These are phyloP conservation scores for Microthyrium microscopicum DNA, from an alignment of 2,329 filamentous ascomycete species.

Conservation along the genomic window DNA sequence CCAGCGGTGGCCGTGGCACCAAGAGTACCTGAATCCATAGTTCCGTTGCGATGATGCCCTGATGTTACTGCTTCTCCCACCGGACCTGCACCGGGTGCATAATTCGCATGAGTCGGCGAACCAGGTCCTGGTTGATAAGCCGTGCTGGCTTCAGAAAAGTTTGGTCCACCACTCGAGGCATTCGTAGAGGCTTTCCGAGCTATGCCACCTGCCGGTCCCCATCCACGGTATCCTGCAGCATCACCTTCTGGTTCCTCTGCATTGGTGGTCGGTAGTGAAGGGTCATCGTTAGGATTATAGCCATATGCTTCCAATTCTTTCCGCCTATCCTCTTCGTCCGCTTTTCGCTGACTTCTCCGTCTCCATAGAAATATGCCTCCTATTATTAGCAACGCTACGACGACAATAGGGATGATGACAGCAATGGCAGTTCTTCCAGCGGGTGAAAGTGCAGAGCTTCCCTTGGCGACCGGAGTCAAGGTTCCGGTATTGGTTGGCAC, in stretches of 20 bases:
- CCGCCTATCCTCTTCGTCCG: constrained; percentile 69
- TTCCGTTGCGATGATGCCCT: constrained; percentile 22
- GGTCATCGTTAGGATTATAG: constrained; percentile 95
- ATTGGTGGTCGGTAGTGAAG: constrained; percentile 50
- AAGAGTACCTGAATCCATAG: constrained; percentile 60
- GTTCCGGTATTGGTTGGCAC: background rate
- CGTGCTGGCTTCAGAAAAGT: constrained; percentile 42
- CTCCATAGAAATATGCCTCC: constrained; percentile 73
- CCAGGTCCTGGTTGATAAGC: constrained; percentile 33
- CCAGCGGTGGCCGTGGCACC: constrained; percentile 59
- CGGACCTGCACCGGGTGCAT: constrained; percentile 53
- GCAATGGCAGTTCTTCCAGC: constrained; percentile 73
- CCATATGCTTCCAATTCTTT: constrained; percentile 97
- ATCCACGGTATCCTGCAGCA: constrained; percentile 74
- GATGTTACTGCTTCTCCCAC: constrained; percentile 19
- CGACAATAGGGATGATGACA: constrained; percentile 83
- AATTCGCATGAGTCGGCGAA: constrained; percentile 51
- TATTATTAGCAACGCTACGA: constrained; percentile 64
- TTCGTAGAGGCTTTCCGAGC: constrained; percentile 75
- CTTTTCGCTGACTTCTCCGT: constrained; percentile 70
- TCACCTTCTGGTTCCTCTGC: constrained; percentile 64
- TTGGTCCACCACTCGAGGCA: constrained; percentile 55
- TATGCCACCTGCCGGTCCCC: constrained; percentile 60
- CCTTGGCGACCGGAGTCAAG: background rate
- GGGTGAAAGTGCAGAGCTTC: constrained; percentile 36